Evolutionary conservation across 345 rosid species (phyloP), one percentile per base, ranked within the genome.

Genomic region (Citrus maxima): DNA sequence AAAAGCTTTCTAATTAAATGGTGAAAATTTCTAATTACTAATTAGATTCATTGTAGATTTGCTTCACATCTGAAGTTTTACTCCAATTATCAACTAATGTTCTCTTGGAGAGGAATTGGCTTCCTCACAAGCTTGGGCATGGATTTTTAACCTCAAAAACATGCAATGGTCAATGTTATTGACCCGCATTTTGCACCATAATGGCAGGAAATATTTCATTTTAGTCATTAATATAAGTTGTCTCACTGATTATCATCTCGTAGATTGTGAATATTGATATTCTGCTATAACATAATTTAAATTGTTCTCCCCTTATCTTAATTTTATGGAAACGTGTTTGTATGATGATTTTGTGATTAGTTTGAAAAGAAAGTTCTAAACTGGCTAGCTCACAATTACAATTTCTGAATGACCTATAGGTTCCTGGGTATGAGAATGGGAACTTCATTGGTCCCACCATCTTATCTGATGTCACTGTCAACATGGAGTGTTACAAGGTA

Each of bases 401-500:
- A 22, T 40, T 77, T 73, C 5, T 66, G 62, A 42, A 16, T 80
- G 67, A 75, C 64, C 80, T 85, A 67, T 81, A 95, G 99, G 99
- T 96, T 83, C 97, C 95, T n/a, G 95, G 93, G 81, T 94, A 91
- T 61, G 97, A 93, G 85, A 86, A 83, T 77, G 99, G 99, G 28
- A 96, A 96, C 79, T 96, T 96, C 81, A 82, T 96, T 58, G 99
- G 98, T 79, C 99, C 99, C 46, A 96, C 99, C 75, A 82, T 96
- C 85, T 78, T 96, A 82, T 82, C 99, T 66, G 90, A 88, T 75
- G 97, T 96, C 76, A 88, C 93, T 59, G 81, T 88, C 56, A 96
- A 96, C 77, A 96, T 96, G 99, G 97, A 94, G 72, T 96, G 99
- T 85, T 96, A 96, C 92, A 92, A 94, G 99, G 99, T 91, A 85